A percentile compares a stretch with the other conserved stretches of the same genome.
These are phyloP conservation scores for Caloboletus firmus DNA, from an alignment of 1,284 basidiomycete species.

Conservation along the genomic window DNA sequence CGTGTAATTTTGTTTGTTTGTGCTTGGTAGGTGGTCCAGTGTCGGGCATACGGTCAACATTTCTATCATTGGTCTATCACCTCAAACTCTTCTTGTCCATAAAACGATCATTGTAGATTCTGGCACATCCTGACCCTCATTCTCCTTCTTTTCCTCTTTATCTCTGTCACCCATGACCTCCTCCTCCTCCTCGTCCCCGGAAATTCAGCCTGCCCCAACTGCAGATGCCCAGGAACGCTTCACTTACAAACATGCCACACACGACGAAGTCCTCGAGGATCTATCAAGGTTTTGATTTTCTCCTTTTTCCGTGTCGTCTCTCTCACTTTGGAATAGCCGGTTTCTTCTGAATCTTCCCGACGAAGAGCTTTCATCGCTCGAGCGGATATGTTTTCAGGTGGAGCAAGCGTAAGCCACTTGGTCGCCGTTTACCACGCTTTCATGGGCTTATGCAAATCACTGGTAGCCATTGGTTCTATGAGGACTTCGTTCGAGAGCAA, in stretches of 20 bases:
- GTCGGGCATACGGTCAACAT: slow-evolving; percentile 18
- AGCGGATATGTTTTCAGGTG: slow-evolving; percentile 97
- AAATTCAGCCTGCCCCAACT: slow-evolving; percentile 54
- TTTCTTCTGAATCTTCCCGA: slow-evolving; percentile 97
- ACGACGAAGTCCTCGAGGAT: slow-evolving; percentile 86
- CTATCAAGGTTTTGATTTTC: slow-evolving; percentile 65
- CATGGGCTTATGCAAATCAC: slow-evolving; percentile 13
- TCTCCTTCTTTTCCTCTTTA: slow-evolving; percentile 28
- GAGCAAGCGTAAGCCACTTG: slow-evolving; percentile 86
- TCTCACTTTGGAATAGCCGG: slow-evolving; percentile 53
- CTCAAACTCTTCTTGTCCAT: slow-evolving; percentile 31
- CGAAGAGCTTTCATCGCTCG: slow-evolving; percentile 87
- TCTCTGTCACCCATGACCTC: slow-evolving; percentile 43
- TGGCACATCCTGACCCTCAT: slow-evolving; percentile 47
- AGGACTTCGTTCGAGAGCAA: slow-evolving; percentile 94
- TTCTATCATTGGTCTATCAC: slow-evolving; percentile 29
- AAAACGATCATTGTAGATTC: slow-evolving; percentile 36
- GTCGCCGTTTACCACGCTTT: slow-evolving; percentile 10
- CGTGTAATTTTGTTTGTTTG: slow-evolving; percentile 28
- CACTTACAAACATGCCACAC: slow-evolving; percentile 62
- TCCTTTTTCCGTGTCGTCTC: slow-evolving; percentile 4
- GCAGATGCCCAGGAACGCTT: slow-evolving; percentile 50
- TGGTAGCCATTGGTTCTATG: slow-evolving; percentile 97
- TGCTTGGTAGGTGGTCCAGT: slow-evolving; percentile 21
- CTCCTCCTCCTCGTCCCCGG: slow-evolving; percentile 71